Evolutionary conservation across 495 filamentous ascomycete genomes (phyloP).

Genomic region (Xylaria cubensis): DNA sequence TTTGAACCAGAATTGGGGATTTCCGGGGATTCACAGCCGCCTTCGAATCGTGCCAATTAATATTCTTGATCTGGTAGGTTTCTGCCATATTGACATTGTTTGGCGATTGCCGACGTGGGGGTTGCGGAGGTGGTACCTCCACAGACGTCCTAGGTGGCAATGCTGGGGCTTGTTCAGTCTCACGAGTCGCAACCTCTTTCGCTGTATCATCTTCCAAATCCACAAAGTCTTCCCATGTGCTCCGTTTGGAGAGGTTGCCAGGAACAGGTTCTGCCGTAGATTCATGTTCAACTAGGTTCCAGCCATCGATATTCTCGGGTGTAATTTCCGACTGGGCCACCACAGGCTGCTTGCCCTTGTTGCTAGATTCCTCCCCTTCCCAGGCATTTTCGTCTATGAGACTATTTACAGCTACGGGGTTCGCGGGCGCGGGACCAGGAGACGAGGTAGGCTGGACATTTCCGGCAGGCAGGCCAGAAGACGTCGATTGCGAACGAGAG

Average conservation of each 20-base stretch:
- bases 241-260: slow-evolving; percentile 39
- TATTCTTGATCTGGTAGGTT: slow-evolving; percentile 57
- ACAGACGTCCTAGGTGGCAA: slow-evolving; percentile 47
- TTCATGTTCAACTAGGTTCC: slow-evolving; percentile 58
- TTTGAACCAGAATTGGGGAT: slow-evolving; percentile 88
- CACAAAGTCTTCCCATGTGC: slow-evolving; percentile 49
- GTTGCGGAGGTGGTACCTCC: slow-evolving; percentile 42
- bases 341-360: slow-evolving; percentile 44
- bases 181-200: slow-evolving; percentile 35
- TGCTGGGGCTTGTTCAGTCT: slow-evolving; percentile 37
- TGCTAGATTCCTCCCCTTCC: slow-evolving; percentile 47
- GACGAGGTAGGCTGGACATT: background rate
- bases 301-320: slow-evolving; percentile 46
- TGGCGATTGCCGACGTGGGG: slow-evolving; percentile 42
- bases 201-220: slow-evolving; percentile 37
- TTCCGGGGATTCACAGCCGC: slow-evolving; percentile 48
- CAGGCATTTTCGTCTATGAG: slow-evolving; percentile 50
- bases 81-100: slow-evolving; percentile 46
- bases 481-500: slow-evolving; percentile 42
- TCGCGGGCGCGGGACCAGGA: background rate
- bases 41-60: slow-evolving; percentile 51
- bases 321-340: slow-evolving; percentile 31
- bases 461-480: slow-evolving; percentile 32
- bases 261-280: slow-evolving; percentile 36
- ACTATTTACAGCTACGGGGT: slow-evolving; percentile 24